phyloP scores from a whole-genome alignment of 2,329 filamentous ascomycete genomes.

The Metarhizium sp. region DNA sequence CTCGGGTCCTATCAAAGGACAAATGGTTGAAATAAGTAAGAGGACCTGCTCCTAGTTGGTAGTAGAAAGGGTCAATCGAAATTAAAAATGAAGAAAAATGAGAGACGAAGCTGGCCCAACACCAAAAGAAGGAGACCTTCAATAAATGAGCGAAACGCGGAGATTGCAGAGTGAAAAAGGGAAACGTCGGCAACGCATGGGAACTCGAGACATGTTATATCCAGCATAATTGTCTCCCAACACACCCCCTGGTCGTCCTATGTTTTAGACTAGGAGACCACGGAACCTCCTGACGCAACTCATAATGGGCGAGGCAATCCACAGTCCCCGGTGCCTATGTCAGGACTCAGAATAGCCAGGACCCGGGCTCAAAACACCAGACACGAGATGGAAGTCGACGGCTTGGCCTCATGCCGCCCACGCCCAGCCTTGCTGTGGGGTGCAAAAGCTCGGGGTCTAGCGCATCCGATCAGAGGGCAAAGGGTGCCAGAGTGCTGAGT shows the following conservation, averaged over 20 bases:
- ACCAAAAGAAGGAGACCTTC: constrained; percentile 11
- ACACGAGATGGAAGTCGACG: neutral
- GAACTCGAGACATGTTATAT: constrained; percentile 11
- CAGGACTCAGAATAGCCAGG: too few species aligned
- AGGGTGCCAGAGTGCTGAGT: constrained; percentile 7
- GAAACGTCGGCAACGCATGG: constrained; percentile 1
- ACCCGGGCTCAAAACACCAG: too few species aligned
- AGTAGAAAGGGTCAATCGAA: neutral
- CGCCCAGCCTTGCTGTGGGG: neutral
- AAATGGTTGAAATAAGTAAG: constrained; percentile 10
- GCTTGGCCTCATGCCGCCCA: constrained; percentile 1
- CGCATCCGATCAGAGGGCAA: constrained; percentile 9
- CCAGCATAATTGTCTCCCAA: constrained; percentile 1
- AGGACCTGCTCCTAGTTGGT: constrained; percentile 6
- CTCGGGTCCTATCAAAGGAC: constrained; percentile 15
- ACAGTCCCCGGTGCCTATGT: too few species aligned
- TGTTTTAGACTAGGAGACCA: constrained; percentile 6
- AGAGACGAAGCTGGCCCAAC: neutral
- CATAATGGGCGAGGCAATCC: neutral
- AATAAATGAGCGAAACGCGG: constrained; percentile 12
- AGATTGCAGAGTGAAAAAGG: constrained; percentile 9
- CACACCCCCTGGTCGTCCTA: constrained; percentile 12
- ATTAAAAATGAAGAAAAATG: neutral
- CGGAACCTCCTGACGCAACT: neutral
- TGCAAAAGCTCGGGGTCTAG: constrained; percentile 6